Percentiles rank a stretch among this genome's conserved stretches.
These are phyloP conservation scores for Ricinus communis DNA, from an alignment of 345 rosid genomes.

Conservation along the genomic window DNA sequence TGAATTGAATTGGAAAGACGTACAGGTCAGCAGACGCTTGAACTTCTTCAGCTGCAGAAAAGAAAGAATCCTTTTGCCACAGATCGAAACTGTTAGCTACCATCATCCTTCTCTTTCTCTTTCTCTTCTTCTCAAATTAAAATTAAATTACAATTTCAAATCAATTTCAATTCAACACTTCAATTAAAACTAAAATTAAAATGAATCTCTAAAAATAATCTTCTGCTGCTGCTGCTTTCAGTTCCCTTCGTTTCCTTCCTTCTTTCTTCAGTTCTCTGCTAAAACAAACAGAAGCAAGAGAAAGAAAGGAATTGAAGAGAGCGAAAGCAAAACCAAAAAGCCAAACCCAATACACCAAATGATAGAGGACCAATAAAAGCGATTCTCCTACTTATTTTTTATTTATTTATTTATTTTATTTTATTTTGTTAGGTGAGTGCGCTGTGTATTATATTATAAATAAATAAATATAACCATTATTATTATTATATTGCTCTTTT, in stretches of 20 bases:
- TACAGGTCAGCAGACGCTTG: slow-evolving; percentile 88
- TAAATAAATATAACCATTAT: too few relatives aligned
- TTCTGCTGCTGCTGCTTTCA: not conserved
- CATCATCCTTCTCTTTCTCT: slow-evolving; percentile 56
- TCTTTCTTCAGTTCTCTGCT: slow-evolving; percentile 16
- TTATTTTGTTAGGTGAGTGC: not conserved
- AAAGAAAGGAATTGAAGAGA: slow-evolving; percentile 25
- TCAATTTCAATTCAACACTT: too few relatives aligned
- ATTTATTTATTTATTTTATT: not conserved
- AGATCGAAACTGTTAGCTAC: slow-evolving; percentile 76
- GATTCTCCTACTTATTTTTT: slow-evolving; percentile 6
- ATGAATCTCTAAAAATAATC: too few relatives aligned
- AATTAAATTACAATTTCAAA: too few relatives aligned
- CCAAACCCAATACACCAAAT: not conserved
- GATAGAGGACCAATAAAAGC: slow-evolving; percentile 18
- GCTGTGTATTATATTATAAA: too few relatives aligned
- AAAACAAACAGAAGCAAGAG: slow-evolving; percentile 33
- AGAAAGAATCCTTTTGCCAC: slow-evolving; percentile 84
- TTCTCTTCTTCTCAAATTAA: slow-evolving; percentile 13
- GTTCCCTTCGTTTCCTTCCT: not conserved
- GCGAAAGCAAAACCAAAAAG: slow-evolving; percentile 23
- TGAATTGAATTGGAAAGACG: slow-evolving; percentile 20
- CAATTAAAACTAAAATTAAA: too few relatives aligned
- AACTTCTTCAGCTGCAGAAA: slow-evolving; percentile 93
- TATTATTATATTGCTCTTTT: too few relatives aligned